Evolutionary conservation across 129 eudicot species (phyloP), one percentile per base, ranked within the genome.

Genomic region (Solidago caesia): DNA sequence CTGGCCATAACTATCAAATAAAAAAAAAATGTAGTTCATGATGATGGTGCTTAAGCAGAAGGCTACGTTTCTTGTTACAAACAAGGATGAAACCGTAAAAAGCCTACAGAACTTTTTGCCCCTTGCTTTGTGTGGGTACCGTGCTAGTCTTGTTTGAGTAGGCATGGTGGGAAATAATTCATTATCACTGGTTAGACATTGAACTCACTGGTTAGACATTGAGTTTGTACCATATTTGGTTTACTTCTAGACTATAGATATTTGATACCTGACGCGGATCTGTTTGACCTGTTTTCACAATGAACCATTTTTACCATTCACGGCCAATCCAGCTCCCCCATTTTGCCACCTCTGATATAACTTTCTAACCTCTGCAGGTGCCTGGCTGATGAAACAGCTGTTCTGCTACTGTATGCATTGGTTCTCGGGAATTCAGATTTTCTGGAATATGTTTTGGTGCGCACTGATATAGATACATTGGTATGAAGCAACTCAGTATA

Each of bases 391-490:
- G 99, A 94, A 83, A 73, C 88, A 66, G 84, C 99, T 62, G 91
- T 85, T 74, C 83, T 94, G 83, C 76, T 94, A 78, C 97, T 94
- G 52, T 94, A 94, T 69, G 87, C 93, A 8, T 74, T 94, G 84
- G 86, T 91, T 75, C 97, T 91, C 60, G 99, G 97, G 78, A 94
- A 94, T 80, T 80, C 96, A 47, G 87, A 79, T 70, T 94, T 94
- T 82, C 74, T 91, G 87, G 99, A 94, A 83, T 94, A 94, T 79
- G 96, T 94, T 68, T 67, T 94, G 84, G 99, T 94, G 83, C 88
- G 97, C 56, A 94, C 97, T 51, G 99, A 94, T 87, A 77, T 88
- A 49, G 97, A 94, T 77, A 94, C 96, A 64, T 87, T 94, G 99
- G 99, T 94, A 94, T 75, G 96, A 49, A 69, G 6, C 71, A 43